A percentile compares a stretch with the other conserved stretches of the same genome.
Evolutionary conservation across 352 stramenopile genomes (phyloP).

Genomic region (Globisporangium irregulare): DNA sequence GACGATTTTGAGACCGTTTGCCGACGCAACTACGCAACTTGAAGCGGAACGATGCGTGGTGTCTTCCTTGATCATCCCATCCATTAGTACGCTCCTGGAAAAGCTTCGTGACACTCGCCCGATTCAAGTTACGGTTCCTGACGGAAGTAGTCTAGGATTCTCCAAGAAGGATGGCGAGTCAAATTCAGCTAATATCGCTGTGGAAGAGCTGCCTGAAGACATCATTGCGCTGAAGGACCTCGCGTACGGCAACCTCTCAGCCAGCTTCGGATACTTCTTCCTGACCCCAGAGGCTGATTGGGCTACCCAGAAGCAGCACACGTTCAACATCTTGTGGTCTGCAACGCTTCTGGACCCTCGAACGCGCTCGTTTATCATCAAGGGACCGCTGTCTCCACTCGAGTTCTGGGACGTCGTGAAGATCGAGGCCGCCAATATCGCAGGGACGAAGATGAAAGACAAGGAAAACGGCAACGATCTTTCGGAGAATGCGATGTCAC

Average conservation of each 20-base stretch:
- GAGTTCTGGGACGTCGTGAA: conserved; percentile 79
- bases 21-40: conserved; percentile 55
- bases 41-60: conserved; percentile 55
- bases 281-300: conserved; percentile 36
- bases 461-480: conserved; percentile 46
- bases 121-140: background rate
- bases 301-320: conserved; percentile 39
- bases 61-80: conserved; percentile 69
- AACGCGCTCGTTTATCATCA: conserved; percentile 76
- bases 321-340: conserved; percentile 66
- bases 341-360: conserved; percentile 71
- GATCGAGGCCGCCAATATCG: conserved; percentile 45
- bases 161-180: background rate
- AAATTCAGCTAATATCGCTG: background rate
- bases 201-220: conserved; percentile 48
- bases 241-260: conserved; percentile 47
- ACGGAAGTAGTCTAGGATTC: background rate
- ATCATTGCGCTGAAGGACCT: conserved; percentile 60
- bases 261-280: conserved; percentile 64
- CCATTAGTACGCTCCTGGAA: conserved; percentile 63
- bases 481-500: conserved; percentile 27
- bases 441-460: conserved; percentile 48
- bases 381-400: conserved; percentile 47
- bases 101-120: conserved; percentile 39
- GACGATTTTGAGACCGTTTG: conserved; percentile 65